Evolutionary conservation across 495 filamentous ascomycete species (phyloP).

Genomic region (Glonium stellatum): DNA sequence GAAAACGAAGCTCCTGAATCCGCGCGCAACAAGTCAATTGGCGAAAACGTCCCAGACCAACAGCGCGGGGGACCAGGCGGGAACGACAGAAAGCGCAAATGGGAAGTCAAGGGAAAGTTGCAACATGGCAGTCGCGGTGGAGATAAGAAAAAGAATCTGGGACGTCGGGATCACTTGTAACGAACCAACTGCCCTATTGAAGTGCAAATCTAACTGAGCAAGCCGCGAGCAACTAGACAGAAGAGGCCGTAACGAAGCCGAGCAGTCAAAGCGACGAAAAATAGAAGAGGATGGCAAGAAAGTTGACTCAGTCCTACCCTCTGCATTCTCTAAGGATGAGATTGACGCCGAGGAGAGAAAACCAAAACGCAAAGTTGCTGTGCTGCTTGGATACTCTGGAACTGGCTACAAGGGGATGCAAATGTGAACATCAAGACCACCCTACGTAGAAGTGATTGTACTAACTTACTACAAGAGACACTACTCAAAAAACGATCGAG

Average conservation of each 20-base stretch:
- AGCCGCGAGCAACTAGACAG: slow-evolving; percentile 59
- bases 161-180: slow-evolving; percentile 59
- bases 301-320: slow-evolving; percentile 43
- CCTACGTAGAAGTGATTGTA: background rate
- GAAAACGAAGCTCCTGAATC: background rate
- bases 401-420: slow-evolving; percentile 98
- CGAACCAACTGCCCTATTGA: slow-evolving; percentile 16
- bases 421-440: slow-evolving; percentile 34
- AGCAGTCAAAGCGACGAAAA: slow-evolving; percentile 54
- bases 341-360: slow-evolving; percentile 75
- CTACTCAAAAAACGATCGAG: slow-evolving; percentile 79
- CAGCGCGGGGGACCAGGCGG: background rate
- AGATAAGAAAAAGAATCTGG: slow-evolving; percentile 59
- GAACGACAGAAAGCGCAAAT: slow-evolving; percentile 26
- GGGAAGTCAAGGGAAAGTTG: slow-evolving; percentile 24
- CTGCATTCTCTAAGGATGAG: slow-evolving; percentile 64
- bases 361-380: slow-evolving; percentile 92
- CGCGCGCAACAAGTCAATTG: background rate
- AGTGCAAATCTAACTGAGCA: slow-evolving; percentile 49
- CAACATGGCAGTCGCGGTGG: slow-evolving; percentile 31
- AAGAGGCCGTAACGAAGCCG: slow-evolving; percentile 52
- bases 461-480: slow-evolving; percentile 17
- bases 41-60: background rate
- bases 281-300: slow-evolving; percentile 32
- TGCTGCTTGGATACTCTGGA: slow-evolving; percentile 89